A percentile compares a stretch with the other conserved stretches of the same genome.
phyloP scores from a whole-genome alignment of 345 rosid species.

The Citrus inodora region DNA sequence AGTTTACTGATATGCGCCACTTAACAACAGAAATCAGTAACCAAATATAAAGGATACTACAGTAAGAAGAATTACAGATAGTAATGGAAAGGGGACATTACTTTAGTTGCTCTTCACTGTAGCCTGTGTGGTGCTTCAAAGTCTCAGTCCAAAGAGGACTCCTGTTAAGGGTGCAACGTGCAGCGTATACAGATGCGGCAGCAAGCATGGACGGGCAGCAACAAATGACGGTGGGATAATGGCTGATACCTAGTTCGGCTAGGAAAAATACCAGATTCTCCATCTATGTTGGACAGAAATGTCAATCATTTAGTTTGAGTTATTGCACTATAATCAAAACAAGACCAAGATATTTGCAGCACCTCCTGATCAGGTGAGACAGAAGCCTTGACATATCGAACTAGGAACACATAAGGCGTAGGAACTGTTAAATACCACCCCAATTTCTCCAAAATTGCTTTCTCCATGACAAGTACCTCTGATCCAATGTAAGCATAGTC shows the following conservation, averaged over 20 bases:
- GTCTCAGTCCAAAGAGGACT: slow-evolving; percentile 75
- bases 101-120: slow-evolving; percentile 56
- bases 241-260: slow-evolving; percentile 67
- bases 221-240: slow-evolving; percentile 37
- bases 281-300: slow-evolving; percentile 36
- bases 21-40: neutral
- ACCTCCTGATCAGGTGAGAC: slow-evolving; percentile 51
- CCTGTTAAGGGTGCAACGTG: slow-evolving; percentile 60
- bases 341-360: neutral
- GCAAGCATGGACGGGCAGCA: slow-evolving; percentile 70
- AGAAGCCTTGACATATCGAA: slow-evolving; percentile 74
- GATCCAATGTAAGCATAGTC: slow-evolving; percentile 75
- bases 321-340: neutral
- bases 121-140: slow-evolving; percentile 69
- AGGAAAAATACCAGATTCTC: slow-evolving; percentile 71
- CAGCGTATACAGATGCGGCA: slow-evolving; percentile 84
- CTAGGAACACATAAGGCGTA: slow-evolving; percentile 81
- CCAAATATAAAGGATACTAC: neutral
- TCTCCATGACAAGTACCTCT: slow-evolving; percentile 76
- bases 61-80: neutral
- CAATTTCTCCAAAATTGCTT: slow-evolving; percentile 58
- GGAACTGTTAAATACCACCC: slow-evolving; percentile 86
- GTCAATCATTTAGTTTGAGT: neutral
- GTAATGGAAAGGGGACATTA: slow-evolving; percentile 14
- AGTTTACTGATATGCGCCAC: no score